These are phyloP conservation scores for Neobulgaria alba DNA, from an alignment of 2,329 filamentous ascomycete genomes.

Conservation along the genomic window DNA sequence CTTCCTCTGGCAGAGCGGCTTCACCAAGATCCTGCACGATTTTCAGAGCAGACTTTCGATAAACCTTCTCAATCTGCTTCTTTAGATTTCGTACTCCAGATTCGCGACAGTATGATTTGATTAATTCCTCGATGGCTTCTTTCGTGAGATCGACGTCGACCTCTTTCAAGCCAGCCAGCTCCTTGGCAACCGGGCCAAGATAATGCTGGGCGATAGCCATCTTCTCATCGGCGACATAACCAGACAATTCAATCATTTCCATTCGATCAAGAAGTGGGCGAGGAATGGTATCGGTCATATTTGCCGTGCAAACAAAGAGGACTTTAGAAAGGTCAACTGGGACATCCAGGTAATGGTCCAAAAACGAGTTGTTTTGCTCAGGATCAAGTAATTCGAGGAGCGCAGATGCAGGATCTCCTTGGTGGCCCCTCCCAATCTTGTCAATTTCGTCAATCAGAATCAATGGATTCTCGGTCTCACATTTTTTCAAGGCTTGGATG, in stretches of 20 bases:
- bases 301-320: conserved; percentile 95
- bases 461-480: conserved; percentile 94
- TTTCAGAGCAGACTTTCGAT: conserved; percentile 92
- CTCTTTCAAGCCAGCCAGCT: conserved; percentile 80
- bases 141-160: conserved; percentile 83
- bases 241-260: conserved; percentile 94
- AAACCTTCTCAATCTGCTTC: conserved; percentile 99
- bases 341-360: conserved; percentile 98
- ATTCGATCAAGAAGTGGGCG: conserved; percentile 89
- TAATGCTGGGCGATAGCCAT: conserved; percentile 96
- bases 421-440: conserved; percentile 94
- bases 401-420: conserved; percentile 92
- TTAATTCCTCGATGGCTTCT: conserved; percentile 87
- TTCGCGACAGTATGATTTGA: conserved; percentile 97
- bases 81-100: conserved; percentile 96
- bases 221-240: conserved; percentile 97
- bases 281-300: conserved; percentile 97
- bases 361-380: conserved; percentile 93
- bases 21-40: conserved; percentile 94
- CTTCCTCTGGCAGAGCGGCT: conserved; percentile 68
- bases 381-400: conserved; percentile 90
- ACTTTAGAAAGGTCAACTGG: conserved; percentile 97
- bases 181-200: conserved; percentile 87
- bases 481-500: conserved; percentile 97
- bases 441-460: conserved; percentile 97